Percentiles rank a stretch among this genome's conserved stretches.
phyloP scores from a whole-genome alignment of 2,329 filamentous ascomycete genomes.

The Fusarium xyrophilum region DNA sequence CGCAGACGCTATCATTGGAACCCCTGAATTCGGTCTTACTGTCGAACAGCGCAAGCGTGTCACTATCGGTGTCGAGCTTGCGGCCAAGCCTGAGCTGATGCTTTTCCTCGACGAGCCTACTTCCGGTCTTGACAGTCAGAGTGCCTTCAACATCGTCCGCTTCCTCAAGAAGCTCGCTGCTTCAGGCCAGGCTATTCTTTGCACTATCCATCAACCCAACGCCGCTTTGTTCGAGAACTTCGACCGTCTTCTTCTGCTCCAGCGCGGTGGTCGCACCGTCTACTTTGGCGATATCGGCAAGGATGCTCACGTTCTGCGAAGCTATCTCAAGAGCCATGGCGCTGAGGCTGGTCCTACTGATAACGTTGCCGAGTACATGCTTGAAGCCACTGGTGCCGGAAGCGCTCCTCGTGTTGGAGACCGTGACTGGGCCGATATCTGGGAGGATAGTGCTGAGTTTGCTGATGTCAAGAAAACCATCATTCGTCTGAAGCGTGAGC shows the following conservation, averaged over 20 bases:
- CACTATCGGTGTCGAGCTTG: slow-evolving; percentile 91
- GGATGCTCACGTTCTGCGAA: slow-evolving; percentile 74
- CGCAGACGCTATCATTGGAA: slow-evolving; percentile 65
- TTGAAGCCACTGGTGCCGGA: slow-evolving; percentile 82
- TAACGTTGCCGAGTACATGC: slow-evolving; percentile 79
- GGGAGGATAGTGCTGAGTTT: slow-evolving; percentile 75
- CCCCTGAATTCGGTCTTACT: slow-evolving; percentile 72
- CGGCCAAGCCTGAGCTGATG: slow-evolving; percentile 78
- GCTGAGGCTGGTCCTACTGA: slow-evolving; percentile 63
- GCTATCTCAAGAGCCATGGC: slow-evolving; percentile 66
- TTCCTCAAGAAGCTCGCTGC: slow-evolving; percentile 78
- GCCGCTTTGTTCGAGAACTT: slow-evolving; percentile 88
- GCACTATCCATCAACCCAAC: slow-evolving; percentile 91
- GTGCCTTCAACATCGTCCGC: slow-evolving; percentile 77
- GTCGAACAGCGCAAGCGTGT: slow-evolving; percentile 74
- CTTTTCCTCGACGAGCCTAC: slow-evolving; percentile 83
- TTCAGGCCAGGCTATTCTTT: slow-evolving; percentile 87
- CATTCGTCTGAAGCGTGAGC: slow-evolving; percentile 67
- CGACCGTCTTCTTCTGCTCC: slow-evolving; percentile 79
- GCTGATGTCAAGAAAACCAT: slow-evolving; percentile 72
- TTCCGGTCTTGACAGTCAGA: slow-evolving; percentile 68
- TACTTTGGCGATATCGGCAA: slow-evolving; percentile 87
- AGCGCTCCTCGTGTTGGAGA: slow-evolving; percentile 74
- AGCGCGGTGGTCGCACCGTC: slow-evolving; percentile 79
- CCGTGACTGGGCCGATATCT: slow-evolving; percentile 81